Evolutionary conservation across 2,329 filamentous ascomycete species (phyloP).

Genomic region (Colletotrichum brevisporum): DNA sequence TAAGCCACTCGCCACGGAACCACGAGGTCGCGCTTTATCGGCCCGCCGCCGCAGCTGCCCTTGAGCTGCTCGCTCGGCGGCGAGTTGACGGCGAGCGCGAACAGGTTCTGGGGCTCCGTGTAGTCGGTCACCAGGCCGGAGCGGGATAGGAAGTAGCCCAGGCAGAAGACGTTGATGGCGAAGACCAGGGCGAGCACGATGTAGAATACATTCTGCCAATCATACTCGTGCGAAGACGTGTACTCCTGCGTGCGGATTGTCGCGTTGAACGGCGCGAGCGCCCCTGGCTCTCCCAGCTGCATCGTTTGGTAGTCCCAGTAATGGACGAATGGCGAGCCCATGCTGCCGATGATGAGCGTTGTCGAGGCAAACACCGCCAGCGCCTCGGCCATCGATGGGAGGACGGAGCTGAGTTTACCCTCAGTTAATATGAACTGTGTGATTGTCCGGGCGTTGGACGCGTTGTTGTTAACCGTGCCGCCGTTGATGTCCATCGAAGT

Average conservation of each 20-base stretch:
- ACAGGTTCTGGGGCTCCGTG: slow-evolving; percentile 82
- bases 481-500: slow-evolving; percentile 68
- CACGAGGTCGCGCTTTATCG: slow-evolving; percentile 51
- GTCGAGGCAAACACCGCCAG: slow-evolving; percentile 78
- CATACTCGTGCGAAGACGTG: slow-evolving; percentile 72
- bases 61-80: slow-evolving; percentile 54
- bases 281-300: slow-evolving; percentile 58
- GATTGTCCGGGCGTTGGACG: slow-evolving; percentile 71
- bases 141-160: slow-evolving; percentile 70
- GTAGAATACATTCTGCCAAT: slow-evolving; percentile 78
- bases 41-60: slow-evolving; percentile 56
- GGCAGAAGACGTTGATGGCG: slow-evolving; percentile 74
- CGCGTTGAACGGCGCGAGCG: slow-evolving; percentile 73
- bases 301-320: slow-evolving; percentile 63
- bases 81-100: slow-evolving; percentile 77
- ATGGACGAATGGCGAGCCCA: slow-evolving; percentile 72
- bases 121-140: slow-evolving; percentile 81
- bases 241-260: slow-evolving; percentile 77
- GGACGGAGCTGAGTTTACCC: slow-evolving; percentile 58
- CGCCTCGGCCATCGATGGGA: slow-evolving; percentile 81
- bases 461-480: slow-evolving; percentile 68
- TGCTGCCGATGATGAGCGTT: slow-evolving; percentile 73
- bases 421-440: slow-evolving; percentile 65
- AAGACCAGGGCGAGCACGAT: slow-evolving; percentile 76
- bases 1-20: slow-evolving; percentile 60